Evolutionary conservation across 768 basidiomycete species (phyloP).

Genomic region (Vararia minispora): DNA sequence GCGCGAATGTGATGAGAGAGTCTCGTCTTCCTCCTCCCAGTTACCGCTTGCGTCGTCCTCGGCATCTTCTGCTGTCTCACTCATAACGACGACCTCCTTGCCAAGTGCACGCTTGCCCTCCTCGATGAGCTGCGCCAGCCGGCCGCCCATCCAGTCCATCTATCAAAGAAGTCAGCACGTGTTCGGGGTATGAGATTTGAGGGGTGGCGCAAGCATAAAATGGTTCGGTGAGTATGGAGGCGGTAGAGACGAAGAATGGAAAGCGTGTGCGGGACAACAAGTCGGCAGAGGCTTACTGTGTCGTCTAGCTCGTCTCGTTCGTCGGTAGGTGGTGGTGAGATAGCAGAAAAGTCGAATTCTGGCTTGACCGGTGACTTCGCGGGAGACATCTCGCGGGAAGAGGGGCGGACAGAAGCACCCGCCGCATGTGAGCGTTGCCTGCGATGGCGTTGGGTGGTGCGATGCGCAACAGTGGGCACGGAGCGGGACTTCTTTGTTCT

Average conservation of each 20-base stretch:
- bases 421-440: constrained; percentile 19
- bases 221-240: too few species aligned
- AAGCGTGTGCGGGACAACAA: too few species aligned
- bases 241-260: too few species aligned
- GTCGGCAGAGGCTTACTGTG: constrained; percentile 10
- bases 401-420: constrained; percentile 3
- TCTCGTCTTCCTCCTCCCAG: constrained; percentile 60
- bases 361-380: constrained; percentile 22
- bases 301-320: constrained; percentile 9
- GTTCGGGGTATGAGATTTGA: too few species aligned
- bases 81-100: constrained; percentile 70
- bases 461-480: constrained; percentile 20
- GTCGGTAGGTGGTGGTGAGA: constrained; percentile 1
- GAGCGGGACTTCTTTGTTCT: constrained; percentile 27
- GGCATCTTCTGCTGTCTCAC: constrained; percentile 62
- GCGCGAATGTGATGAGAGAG: constrained; percentile 3
- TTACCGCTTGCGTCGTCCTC: constrained; percentile 64
- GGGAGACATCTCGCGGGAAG: constrained; percentile 17
- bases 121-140: constrained; percentile 57
- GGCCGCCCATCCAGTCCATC: constrained; percentile 80
- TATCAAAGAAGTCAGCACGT: constrained; percentile 20
- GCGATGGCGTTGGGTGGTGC: constrained; percentile 27
- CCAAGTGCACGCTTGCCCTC: constrained; percentile 71
- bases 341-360: constrained; percentile 30
- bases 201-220: too few species aligned